Base-by-base conservation (phyloP, 2,329 filamentous ascomycete genomes). In the Coniochaeta prunicola region DNA sequence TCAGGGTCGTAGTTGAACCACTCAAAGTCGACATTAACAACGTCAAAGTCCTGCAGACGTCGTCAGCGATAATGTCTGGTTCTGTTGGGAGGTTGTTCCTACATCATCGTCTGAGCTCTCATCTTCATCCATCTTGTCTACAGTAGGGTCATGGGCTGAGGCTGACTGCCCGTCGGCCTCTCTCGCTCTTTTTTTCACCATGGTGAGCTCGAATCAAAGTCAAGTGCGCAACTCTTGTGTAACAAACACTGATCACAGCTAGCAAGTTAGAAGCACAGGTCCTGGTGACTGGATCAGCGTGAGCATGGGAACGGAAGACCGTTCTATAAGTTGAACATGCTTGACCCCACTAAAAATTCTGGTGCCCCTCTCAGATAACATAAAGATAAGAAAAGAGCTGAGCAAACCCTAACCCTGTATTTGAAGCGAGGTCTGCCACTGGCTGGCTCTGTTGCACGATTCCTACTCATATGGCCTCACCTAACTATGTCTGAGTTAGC, bases 1-100 rank as follows among this genome's bases (percentile, higher is more conserved):
- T 89, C 85, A 1, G 90, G 81, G 67, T 94, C 88, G 62, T 93
- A 96, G 75, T 97, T 96, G 78, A 97, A 99, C 90, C 92, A 97
- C 77, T 99, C 94, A 69, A 99, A 99, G 64, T 97, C 93, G 59
- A 97, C 92, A 70, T 97, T 88, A 64, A 99, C 86, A 72, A 93
- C 89, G 70, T 96, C 90, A 69, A 92, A 89, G 68, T 96, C 91
- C 90, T 96, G 58, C 6, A n/a, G 36, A 28, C 6, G 38, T 59
- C 62, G 60, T 53, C 36, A 53, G 40, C 50, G 24, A 10, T 38
- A 38, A 17, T 17, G 36, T 21, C 53, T 50, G 24, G 54, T 56
- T 63, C 36, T 10, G 40, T 9, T 17, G 40, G 21, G 19, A 45
- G 65, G 80, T 3, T 53, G 24, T 33, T 31, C 48, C 26, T 26